Percentiles rank a stretch among this genome's conserved stretches.
These are phyloP conservation scores for Austropuccinia psidii DNA, from an alignment of 1,284 basidiomycete genomes.

Conservation along the genomic window DNA sequence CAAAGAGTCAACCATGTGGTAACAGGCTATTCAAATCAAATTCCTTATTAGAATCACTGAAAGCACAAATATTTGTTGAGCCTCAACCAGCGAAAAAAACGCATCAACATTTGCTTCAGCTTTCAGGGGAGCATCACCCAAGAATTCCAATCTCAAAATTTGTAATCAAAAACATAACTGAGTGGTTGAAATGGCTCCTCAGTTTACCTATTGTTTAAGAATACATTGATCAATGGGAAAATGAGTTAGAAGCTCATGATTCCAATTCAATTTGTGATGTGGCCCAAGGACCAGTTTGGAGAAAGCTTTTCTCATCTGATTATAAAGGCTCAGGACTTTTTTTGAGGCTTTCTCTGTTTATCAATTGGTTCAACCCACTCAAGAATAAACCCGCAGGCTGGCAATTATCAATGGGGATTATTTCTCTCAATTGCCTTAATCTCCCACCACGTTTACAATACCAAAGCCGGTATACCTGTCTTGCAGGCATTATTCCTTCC, in stretches of 20 bases:
- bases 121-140: not conserved
- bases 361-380: too few species aligned
- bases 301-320: too few species aligned
- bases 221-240: not conserved
- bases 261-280: too few species aligned
- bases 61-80: too few species aligned
- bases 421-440: not conserved
- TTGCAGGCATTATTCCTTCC: not conserved
- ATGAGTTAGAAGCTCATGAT: too few species aligned
- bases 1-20: not conserved
- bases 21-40: not conserved
- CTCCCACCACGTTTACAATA: not conserved
- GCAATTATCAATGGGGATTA: too few species aligned
- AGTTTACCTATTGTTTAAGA: not conserved
- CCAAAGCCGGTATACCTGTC: not conserved
- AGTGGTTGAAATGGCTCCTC: constrained; percentile 15
- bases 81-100: too few species aligned
- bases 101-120: too few species aligned
- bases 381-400: too few species aligned
- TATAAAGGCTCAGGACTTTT: too few species aligned
- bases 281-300: too few species aligned
- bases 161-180: not conserved
- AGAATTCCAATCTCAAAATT: not conserved
- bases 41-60: not conserved
- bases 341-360: too few species aligned